Evolutionary conservation across 441 rosid genomes (phyloP).

Genomic region (Erodium texanum): DNA sequence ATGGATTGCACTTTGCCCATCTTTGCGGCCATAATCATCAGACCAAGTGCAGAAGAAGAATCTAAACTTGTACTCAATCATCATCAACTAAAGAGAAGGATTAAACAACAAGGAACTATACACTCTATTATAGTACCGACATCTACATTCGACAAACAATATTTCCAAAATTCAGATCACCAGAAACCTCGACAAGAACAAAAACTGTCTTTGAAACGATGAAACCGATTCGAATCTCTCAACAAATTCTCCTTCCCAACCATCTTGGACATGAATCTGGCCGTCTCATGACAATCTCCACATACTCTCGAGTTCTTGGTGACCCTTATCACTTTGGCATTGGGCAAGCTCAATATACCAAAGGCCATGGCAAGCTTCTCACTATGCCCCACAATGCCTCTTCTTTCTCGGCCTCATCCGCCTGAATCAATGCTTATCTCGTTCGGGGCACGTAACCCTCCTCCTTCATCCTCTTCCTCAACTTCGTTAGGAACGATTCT

Average conservation of each 20-base stretch:
- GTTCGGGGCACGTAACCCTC: conserved; percentile 35
- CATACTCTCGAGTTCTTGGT: conserved; percentile 54
- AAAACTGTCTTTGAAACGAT: conserved; percentile 53
- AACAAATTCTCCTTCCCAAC: conserved; percentile 42
- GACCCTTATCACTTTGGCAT: conserved; percentile 42
- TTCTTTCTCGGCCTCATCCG: conserved; percentile 45
- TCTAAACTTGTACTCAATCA: too few species aligned
- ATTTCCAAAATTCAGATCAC: conserved; percentile 20
- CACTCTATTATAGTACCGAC: too few species aligned
- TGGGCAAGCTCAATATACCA: conserved; percentile 47
- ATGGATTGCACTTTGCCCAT: too few species aligned
- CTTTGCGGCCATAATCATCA: too few species aligned
- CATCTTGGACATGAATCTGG: conserved; percentile 53
- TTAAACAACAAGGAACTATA: too few species aligned
- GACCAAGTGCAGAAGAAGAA: too few species aligned
- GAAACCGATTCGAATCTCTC: conserved; percentile 62
- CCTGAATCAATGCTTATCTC: conserved; percentile 44
- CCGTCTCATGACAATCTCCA: conserved; percentile 66
- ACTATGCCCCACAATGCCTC: conserved; percentile 61
- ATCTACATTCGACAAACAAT: too few species aligned
- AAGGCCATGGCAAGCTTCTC: conserved; percentile 66
- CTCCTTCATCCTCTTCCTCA: conserved; percentile 38
- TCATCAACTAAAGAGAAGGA: too few species aligned
- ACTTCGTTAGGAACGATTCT: conserved; percentile 30
- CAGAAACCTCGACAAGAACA: conserved; percentile 83